phyloP scores from a whole-genome alignment of 164 flowering plant species.

The Euptelea pleiosperma region DNA sequence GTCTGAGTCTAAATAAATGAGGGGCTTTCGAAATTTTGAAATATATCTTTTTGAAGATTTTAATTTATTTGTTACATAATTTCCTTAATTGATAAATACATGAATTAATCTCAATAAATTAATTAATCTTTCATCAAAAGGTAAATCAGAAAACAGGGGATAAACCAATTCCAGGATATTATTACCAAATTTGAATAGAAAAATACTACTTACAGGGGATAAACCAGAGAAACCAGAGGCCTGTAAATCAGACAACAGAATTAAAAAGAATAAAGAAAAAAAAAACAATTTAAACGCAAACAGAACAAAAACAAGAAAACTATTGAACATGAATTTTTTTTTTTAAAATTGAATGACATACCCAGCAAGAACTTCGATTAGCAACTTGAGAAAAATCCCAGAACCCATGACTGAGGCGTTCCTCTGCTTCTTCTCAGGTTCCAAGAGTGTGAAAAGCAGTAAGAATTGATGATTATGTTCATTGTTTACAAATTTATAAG shows the following conservation, averaged over 20 bases:
- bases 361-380: constrained; percentile 75
- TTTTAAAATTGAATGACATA: constrained; percentile 14
- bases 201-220: constrained; percentile 71
- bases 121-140: too few relatives aligned
- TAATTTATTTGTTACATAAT: too few relatives aligned
- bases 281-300: constrained; percentile 1
- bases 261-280: constrained; percentile 3
- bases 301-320: neutral
- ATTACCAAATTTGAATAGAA: neutral
- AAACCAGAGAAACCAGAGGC: constrained; percentile 76
- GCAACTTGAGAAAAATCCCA: constrained; percentile 53
- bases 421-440: neutral
- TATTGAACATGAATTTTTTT: neutral
- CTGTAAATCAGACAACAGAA: constrained; percentile 40
- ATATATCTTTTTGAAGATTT: too few relatives aligned
- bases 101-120: too few relatives aligned
- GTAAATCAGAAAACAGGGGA: too few relatives aligned
- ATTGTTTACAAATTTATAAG: too few relatives aligned
- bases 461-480: too few relatives aligned
- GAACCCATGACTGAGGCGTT: constrained; percentile 43
- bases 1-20: too few relatives aligned
- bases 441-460: too few relatives aligned
- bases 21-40: too few relatives aligned
- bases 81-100: too few relatives aligned
- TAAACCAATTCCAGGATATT: neutral